Conservation (phyloP, 306 rosid species). For the Datisca glomerata region DNA sequence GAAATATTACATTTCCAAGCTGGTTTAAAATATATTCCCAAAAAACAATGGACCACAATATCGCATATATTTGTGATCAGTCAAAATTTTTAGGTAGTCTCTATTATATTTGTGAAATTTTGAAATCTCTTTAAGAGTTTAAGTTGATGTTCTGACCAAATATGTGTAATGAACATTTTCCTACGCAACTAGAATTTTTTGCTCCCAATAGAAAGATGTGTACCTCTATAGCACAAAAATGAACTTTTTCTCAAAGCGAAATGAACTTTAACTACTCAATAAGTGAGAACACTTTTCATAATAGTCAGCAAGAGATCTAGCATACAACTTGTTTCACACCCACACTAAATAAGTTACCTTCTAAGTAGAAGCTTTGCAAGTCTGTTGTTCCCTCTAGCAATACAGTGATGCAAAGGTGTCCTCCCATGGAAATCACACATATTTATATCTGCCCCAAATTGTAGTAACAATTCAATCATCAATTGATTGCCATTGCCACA, state of each 20-base stretch:
- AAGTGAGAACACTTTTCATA: background rate
- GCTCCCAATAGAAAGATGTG: background rate
- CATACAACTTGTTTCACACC: too few relatives aligned
- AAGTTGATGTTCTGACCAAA: too few relatives aligned
- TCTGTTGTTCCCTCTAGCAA: slow-evolving; percentile 43
- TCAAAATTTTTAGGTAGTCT: too few relatives aligned
- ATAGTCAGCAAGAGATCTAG: background rate
- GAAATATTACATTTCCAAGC: too few relatives aligned
- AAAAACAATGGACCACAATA: too few relatives aligned
- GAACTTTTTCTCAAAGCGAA: background rate
- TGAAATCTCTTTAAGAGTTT: too few relatives aligned
- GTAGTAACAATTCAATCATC: slow-evolving; percentile 88
- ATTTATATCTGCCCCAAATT: slow-evolving; percentile 80
- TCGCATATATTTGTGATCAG: too few relatives aligned
- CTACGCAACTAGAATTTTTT: background rate
- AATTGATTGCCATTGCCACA: slow-evolving; percentile 44
- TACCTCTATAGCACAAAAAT: background rate
- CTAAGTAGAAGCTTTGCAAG: slow-evolving; percentile 77
- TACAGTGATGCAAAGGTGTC: slow-evolving; percentile 91
- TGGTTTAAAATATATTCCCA: too few relatives aligned
- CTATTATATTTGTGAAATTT: too few relatives aligned
- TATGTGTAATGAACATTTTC: background rate
- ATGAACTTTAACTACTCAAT: background rate
- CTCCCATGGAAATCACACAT: slow-evolving; percentile 71
- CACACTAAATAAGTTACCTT: slow-evolving; percentile 39